phyloP scores from a whole-genome alignment of 2,329 filamentous ascomycete species.

The Aureobasidium mangrovei region DNA sequence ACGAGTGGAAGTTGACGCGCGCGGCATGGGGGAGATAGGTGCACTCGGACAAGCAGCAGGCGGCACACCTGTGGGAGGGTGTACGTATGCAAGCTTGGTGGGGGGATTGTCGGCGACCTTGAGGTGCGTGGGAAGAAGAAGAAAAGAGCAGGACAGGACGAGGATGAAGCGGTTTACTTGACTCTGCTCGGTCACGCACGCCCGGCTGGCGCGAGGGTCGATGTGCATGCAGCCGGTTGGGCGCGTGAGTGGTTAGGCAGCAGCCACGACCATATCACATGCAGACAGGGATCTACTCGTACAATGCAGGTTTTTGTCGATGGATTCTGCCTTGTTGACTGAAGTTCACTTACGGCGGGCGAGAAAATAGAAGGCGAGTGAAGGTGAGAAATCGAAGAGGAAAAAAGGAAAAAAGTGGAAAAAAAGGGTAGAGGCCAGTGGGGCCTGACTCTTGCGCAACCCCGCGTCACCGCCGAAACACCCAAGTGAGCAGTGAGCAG shows the following conservation, averaged over 20 bases:
- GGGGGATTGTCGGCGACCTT: conserved; percentile 17
- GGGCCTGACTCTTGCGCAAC: neutral
- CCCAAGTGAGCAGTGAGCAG: too few species aligned
- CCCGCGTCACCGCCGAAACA: conserved; percentile 4
- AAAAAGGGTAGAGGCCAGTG: neutral
- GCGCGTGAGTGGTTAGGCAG: conserved; percentile 9
- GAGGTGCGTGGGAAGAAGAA: conserved; percentile 11
- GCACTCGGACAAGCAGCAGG: conserved; percentile 15
- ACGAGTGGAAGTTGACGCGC: conserved; percentile 15
- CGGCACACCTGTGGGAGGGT: conserved; percentile 8
- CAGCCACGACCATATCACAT: conserved; percentile 4
- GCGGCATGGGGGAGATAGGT: conserved; percentile 2
- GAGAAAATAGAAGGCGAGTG: neutral
- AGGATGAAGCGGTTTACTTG: neutral
- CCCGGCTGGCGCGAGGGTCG: conserved; percentile 10
- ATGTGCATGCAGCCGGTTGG: conserved; percentile 1
- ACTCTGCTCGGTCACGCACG: neutral
- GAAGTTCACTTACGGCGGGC: neutral
- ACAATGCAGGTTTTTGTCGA: neutral
- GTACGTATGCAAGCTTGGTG: conserved; percentile 14
- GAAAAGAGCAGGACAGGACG: neutral
- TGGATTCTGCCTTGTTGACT: conserved; percentile 5
- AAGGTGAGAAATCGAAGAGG: too few species aligned
- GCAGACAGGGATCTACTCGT: too few species aligned
- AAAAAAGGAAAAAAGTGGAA: neutral